Base-by-base conservation (phyloP, 371 early-diverging fungal species). In the Mucor piriformis region DNA sequence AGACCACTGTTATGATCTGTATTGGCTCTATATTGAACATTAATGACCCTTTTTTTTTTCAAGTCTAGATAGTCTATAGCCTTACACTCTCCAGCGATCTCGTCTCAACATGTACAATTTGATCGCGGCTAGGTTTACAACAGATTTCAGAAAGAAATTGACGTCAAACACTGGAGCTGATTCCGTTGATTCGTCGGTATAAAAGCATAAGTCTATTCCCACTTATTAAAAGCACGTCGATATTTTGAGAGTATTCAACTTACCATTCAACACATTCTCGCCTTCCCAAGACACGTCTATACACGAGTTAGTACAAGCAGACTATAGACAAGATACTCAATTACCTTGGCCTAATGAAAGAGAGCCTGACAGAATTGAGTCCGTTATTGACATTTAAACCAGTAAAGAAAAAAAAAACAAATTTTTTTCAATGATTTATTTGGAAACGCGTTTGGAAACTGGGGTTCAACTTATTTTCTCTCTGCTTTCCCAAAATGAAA, bases 401-500 rank as follows among this genome's bases (percentile, higher is more conserved):
- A 24, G 29, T 33, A 50, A 60, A 54, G 42, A 27, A 43, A 54
- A 42, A 58, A 50, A 40, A 44, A 50, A 54, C 12, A 35, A 42
- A n/a, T n/a, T n/a, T n/a, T n/a, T n/a, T n/a, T n/a, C n/a, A n/a
- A n/a, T n/a, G n/a, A n/a, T n/a, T n/a, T n/a, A n/a, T n/a, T n/a
- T 33, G 47, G 46, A 27, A 37, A 37, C 42, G 42, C 18, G 18
- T 42, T 42, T 18, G 16, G 20, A 42, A 42, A n/a, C 8, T 18
- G 20, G 18, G 18, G 10, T 6, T 15, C 16, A 6, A 6, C 35
- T 53, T 60, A 44, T 47, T 29, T 29, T 8, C 29, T 8, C 40
- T 38, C 35, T 7, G 4, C 7, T 16, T 27, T 16, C 15, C 34
- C 23, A 10, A 47, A 27, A 74, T 74, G 74, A 64, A 69, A 27